Conservation (phyloP, 306 rosid genomes). For the Prunus kanzakura region DNA sequence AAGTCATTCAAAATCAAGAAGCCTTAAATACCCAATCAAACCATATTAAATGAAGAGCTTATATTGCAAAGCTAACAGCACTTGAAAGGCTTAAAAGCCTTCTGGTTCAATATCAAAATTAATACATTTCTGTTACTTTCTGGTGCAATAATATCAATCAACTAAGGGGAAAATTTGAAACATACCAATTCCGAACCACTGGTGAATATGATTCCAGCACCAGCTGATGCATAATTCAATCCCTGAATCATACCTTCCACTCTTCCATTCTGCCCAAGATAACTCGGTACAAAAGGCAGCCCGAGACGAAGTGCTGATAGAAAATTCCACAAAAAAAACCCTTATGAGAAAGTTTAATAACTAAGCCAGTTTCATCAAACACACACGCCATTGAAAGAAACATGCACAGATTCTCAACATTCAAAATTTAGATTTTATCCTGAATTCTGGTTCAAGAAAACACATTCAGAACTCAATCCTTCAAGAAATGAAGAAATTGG, state of each 20-base stretch:
- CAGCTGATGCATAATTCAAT: conserved; percentile 88
- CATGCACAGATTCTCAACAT: background rate
- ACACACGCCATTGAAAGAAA: background rate
- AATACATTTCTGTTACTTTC: too few species aligned
- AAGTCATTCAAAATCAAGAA: background rate
- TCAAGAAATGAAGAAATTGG: conserved; percentile 1
- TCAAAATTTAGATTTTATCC: background rate
- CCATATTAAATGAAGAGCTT: background rate
- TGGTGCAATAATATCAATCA: too few species aligned
- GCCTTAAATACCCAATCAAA: background rate
- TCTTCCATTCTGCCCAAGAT: conserved; percentile 63
- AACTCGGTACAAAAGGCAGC: conserved; percentile 85
- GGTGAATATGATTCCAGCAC: conserved; percentile 78
- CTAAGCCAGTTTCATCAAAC: conserved; percentile 6
- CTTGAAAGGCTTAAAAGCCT: too few species aligned
- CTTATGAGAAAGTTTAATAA: background rate
- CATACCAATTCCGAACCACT: conserved; percentile 89
- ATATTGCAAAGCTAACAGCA: background rate
- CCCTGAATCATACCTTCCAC: conserved; percentile 69
- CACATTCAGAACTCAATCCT: background rate
- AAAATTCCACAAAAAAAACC: background rate
- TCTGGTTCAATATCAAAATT: too few species aligned
- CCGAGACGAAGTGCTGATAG: conserved; percentile 67
- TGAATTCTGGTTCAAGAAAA: background rate
- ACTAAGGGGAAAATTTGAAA: background rate